phyloP scores from a whole-genome alignment of 1,284 basidiomycete species.

The Microbotryum silenes-acaulis region DNA sequence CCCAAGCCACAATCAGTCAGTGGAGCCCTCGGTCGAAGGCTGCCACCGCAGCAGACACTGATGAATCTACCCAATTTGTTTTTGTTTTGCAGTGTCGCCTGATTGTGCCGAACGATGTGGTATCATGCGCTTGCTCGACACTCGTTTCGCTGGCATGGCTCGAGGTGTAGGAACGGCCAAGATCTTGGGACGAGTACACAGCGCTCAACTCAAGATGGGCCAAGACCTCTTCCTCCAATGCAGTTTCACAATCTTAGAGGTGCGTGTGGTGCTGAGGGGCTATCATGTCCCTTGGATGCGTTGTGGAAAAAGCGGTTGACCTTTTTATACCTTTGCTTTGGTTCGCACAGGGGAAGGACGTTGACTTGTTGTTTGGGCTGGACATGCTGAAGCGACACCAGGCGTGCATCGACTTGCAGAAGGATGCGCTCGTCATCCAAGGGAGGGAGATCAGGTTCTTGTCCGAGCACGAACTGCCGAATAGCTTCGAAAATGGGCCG shows the following conservation, averaged over 20 bases:
- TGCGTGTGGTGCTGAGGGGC: slow-evolving; percentile 35
- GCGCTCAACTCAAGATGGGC: slow-evolving; percentile 80
- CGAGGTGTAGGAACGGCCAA: slow-evolving; percentile 92
- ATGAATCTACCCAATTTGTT: slow-evolving; percentile 1
- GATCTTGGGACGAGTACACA: slow-evolving; percentile 89
- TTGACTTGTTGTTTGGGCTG: slow-evolving; percentile 88
- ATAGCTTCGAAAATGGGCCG: slow-evolving; percentile 5
- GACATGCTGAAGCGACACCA: slow-evolving; percentile 99
- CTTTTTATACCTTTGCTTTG: background rate
- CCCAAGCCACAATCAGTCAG: slow-evolving; percentile 91
- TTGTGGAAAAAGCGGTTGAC: background rate
- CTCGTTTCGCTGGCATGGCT: slow-evolving; percentile 79
- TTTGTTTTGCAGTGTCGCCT: slow-evolving; percentile 64
- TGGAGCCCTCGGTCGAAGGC: slow-evolving; percentile 13
- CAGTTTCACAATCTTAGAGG: slow-evolving; percentile 93
- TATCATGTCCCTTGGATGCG: background rate
- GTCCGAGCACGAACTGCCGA: slow-evolving; percentile 88
- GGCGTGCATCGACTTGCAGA: slow-evolving; percentile 85
- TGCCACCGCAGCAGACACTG: background rate
- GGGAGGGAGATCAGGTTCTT: slow-evolving; percentile 79
- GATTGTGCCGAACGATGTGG: slow-evolving; percentile 89
- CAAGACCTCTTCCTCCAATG: slow-evolving; percentile 72
- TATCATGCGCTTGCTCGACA: slow-evolving; percentile 88
- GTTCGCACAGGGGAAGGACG: slow-evolving; percentile 61
- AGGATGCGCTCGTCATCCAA: slow-evolving; percentile 80